Percentiles rank a stretch among this genome's conserved stretches.
Conservation (phyloP, 371 early-diverging fungal genomes). For the Rhizopus sp. region DNA sequence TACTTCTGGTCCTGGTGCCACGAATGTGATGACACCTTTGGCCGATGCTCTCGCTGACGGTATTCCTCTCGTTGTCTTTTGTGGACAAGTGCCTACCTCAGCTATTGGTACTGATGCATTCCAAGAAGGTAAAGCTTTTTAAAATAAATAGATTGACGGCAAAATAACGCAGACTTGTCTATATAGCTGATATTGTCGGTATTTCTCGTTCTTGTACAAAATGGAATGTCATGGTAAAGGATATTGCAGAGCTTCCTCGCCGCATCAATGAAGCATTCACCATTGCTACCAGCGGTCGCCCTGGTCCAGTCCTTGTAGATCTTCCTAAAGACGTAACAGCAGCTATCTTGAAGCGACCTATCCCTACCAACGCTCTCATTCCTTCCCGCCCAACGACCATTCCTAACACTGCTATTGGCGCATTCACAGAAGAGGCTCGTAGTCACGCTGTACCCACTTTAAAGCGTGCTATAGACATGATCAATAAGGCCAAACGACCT, state of each 20-base stretch:
- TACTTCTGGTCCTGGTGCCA: constrained; percentile 98
- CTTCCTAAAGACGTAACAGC: constrained; percentile 98
- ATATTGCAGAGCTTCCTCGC: constrained; percentile 92
- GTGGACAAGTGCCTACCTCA: constrained; percentile 91
- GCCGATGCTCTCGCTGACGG: constrained; percentile 96
- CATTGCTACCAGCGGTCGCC: constrained; percentile 94
- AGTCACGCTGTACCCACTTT: constrained; percentile 54
- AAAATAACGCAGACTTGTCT: not conserved
- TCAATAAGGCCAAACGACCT: constrained; percentile 90
- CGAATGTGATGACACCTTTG: constrained; percentile 96
- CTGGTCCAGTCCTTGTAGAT: constrained; percentile 97
- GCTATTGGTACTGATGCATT: constrained; percentile 97
- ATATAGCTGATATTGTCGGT: constrained; percentile 87
- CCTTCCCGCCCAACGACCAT: constrained; percentile 64
- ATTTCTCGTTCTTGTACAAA: constrained; percentile 95
- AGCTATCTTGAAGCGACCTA: constrained; percentile 80
- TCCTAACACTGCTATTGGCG: constrained; percentile 52
- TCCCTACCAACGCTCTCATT: constrained; percentile 67
- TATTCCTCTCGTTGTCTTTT: constrained; percentile 92
- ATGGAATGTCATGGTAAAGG: constrained; percentile 98
- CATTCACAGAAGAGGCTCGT: constrained; percentile 47
- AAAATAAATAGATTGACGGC: not conserved
- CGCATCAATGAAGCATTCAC: constrained; percentile 97
- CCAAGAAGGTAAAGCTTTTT: constrained; percentile 71
- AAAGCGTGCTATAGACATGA: constrained; percentile 75